Conservation (phyloP, 345 rosid species). For the Ailanthus altissimus region DNA sequence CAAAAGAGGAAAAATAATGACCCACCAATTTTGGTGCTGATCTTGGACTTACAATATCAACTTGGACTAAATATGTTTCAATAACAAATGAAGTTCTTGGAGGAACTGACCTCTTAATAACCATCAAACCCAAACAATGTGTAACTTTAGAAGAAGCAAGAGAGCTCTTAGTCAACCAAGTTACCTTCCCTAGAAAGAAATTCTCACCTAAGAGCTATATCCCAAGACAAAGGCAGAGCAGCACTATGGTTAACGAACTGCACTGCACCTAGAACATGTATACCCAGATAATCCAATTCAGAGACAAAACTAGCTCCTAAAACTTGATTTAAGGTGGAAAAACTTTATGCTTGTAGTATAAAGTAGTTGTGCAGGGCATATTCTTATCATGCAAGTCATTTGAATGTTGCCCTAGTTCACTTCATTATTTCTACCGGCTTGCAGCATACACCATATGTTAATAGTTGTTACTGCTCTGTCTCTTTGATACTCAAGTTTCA, state of each 20-base stretch:
- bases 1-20: background rate
- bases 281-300: background rate
- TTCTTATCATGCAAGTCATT: background rate
- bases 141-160: background rate
- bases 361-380: background rate
- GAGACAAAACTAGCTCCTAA: background rate
- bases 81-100: background rate
- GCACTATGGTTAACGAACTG: background rate
- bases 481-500: background rate
- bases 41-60: background rate
- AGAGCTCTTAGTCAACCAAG: background rate
- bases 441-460: background rate
- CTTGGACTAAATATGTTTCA: background rate
- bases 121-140: background rate
- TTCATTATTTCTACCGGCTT: background rate
- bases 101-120: background rate
- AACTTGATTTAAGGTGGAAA: background rate
- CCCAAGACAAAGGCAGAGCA: background rate
- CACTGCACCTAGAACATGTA: background rate
- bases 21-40: background rate
- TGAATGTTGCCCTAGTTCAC: background rate
- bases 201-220: background rate
- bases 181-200: background rate
- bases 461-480: background rate
- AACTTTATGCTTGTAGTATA: background rate